Conservation (phyloP, 768 basidiomycete species). For the Hygrocybe punicea region DNA sequence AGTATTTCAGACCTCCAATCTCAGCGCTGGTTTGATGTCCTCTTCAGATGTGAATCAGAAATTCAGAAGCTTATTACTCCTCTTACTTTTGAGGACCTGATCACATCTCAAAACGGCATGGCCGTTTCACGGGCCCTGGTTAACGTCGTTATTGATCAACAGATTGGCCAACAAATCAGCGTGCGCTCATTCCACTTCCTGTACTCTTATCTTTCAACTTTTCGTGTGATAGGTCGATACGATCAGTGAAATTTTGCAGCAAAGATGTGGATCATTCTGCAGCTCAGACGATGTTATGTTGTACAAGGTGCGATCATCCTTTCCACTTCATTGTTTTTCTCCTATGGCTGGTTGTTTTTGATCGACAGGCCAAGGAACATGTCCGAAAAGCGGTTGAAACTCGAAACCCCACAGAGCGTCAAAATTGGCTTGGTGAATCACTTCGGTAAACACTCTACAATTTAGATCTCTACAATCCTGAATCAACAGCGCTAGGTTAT, state of each 20-base stretch:
- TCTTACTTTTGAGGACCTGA: constrained; percentile 82
- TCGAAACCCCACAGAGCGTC: constrained; percentile 65
- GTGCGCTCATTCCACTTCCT: constrained; percentile 43
- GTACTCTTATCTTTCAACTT: constrained; percentile 12
- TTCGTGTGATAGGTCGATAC: constrained; percentile 75
- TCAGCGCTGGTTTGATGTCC: constrained; percentile 2
- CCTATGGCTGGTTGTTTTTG: constrained; percentile 4
- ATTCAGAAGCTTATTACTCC: constrained; percentile 64
- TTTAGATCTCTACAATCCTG: neutral
- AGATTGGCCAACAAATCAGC: constrained; percentile 94
- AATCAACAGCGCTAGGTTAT: constrained; percentile 53
- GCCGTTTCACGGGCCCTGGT: constrained; percentile 87
- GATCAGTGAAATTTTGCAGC: constrained; percentile 91
- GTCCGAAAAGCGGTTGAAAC: constrained; percentile 86
- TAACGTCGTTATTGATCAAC: constrained; percentile 95
- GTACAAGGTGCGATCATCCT: constrained; percentile 67
- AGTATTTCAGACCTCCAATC: constrained; percentile 24
- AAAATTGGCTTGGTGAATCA: constrained; percentile 81
- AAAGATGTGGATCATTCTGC: constrained; percentile 95
- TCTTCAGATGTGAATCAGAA: constrained; percentile 63
- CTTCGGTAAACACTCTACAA: constrained; percentile 53
- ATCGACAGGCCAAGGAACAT: constrained; percentile 81
- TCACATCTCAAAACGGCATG: constrained; percentile 81
- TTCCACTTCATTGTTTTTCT: neutral
- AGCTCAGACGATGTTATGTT: constrained; percentile 97